Percentiles rank a stretch among this genome's conserved stretches.
Evolutionary conservation across 768 basidiomycete species (phyloP).

Genomic region (Tylopilus sp.): DNA sequence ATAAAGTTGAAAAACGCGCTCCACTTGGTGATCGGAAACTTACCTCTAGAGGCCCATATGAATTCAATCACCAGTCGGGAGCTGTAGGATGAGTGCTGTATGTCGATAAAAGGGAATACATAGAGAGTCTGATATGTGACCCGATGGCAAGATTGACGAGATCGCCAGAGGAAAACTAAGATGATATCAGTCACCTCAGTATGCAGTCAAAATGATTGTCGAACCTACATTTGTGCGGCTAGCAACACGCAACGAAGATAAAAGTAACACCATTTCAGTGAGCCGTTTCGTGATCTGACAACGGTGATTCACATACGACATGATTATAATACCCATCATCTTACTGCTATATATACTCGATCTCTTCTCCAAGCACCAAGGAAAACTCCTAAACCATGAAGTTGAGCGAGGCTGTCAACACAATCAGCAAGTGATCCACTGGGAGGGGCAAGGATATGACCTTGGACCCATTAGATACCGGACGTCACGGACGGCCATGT

Average conservation of each 20-base stretch:
- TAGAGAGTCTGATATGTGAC: conserved; percentile 3
- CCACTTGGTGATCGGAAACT: not conserved
- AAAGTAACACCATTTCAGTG: conserved; percentile 16
- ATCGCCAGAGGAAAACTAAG: conserved; percentile 9
- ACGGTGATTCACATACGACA: not conserved
- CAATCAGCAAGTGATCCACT: not conserved
- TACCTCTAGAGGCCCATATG: conserved; percentile 26
- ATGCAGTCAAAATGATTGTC: not conserved
- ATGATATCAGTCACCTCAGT: not conserved
- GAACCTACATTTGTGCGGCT: conserved; percentile 8
- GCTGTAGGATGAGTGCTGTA: not conserved
- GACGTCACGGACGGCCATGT: conserved; percentile 4
- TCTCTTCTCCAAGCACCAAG: conserved; percentile 23
- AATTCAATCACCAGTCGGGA: conserved; percentile 20
- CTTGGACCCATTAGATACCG: conserved; percentile 12
- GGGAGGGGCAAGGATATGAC: not conserved
- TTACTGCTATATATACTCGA: conserved; percentile 32
- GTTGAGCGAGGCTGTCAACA: conserved; percentile 16
- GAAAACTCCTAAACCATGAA: conserved; percentile 29
- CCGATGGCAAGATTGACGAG: conserved; percentile 10
- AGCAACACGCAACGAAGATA: conserved; percentile 21
- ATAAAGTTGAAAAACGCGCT: not conserved
- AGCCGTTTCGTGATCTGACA: conserved; percentile 9
- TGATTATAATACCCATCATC: not conserved
- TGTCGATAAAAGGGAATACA: conserved; percentile 14